phyloP scores from a whole-genome alignment of 345 rosid species.

The Eucalyptus virginea region DNA sequence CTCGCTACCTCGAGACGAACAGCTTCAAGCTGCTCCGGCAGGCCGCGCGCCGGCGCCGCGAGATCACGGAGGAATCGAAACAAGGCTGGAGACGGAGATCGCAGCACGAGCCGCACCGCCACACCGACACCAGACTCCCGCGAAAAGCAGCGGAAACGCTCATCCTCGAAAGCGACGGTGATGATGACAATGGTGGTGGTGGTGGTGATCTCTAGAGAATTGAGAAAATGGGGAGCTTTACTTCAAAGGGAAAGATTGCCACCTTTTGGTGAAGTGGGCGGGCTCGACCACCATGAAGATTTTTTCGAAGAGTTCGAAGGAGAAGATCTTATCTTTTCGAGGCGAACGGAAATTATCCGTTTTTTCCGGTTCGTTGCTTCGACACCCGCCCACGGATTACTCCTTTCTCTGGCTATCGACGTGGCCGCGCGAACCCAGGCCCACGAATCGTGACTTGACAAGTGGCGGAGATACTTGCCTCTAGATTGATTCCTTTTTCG shows the following conservation, averaged over 20 bases:
- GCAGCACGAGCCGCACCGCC: conserved; percentile 46
- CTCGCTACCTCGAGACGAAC: conserved; percentile 26
- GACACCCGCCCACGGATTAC: background rate
- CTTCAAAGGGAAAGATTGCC: background rate
- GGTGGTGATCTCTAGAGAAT: background rate
- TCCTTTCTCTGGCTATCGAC: background rate
- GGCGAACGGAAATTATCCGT: background rate
- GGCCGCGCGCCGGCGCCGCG: conserved; percentile 2
- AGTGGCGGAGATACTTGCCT: background rate
- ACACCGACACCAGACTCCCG: conserved; percentile 24
- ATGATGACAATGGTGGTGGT: background rate
- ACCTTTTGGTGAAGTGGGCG: background rate
- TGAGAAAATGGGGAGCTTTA: background rate
- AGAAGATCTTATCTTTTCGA: background rate
- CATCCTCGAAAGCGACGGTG: conserved; percentile 10
- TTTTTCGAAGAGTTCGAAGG: background rate
- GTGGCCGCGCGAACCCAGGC: background rate
- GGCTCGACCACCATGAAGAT: background rate
- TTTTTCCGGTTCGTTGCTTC: background rate
- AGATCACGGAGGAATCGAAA: conserved; percentile 22
- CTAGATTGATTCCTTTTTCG: background rate
- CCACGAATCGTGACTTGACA: background rate
- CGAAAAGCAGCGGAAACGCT: conserved; percentile 41
- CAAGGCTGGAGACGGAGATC: conserved; percentile 43
- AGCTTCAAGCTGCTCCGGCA: conserved; percentile 10